Conservation (phyloP, 352 stramenopile species). For the Globisporangium nodosum region DNA sequence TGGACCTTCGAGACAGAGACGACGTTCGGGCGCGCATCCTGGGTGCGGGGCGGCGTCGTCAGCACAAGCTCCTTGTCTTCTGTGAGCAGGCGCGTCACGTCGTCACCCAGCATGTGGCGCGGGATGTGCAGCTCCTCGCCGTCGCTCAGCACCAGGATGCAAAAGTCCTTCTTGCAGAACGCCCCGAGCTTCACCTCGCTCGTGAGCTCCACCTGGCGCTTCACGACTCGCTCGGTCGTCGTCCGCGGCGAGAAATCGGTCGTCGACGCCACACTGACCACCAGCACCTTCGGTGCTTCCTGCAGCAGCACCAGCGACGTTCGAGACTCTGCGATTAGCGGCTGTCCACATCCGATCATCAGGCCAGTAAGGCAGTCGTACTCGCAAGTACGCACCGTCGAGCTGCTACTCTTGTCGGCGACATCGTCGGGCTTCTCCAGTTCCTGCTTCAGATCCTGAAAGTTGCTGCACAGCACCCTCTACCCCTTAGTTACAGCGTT, state of each 20-base stretch:
- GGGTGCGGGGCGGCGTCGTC: conserved; percentile 40
- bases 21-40: conserved; percentile 44
- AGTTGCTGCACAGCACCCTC: conserved; percentile 8
- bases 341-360: no score
- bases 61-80: conserved; percentile 50
- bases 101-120: conserved; percentile 36
- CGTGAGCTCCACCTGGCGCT: conserved; percentile 50
- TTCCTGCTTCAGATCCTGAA: conserved; percentile 13
- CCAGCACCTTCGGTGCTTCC: conserved; percentile 37
- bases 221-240: conserved; percentile 50
- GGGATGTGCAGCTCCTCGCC: conserved; percentile 69
- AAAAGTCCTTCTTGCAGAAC: conserved; percentile 54
- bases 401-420: not conserved
- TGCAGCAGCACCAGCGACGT: conserved; percentile 6
- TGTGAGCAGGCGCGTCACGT: conserved; percentile 30
- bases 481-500: not conserved
- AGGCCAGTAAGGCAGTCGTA: no score
- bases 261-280: conserved; percentile 49
- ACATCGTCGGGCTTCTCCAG: conserved; percentile 6
- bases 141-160: conserved; percentile 63
- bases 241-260: conserved; percentile 16
- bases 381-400: conserved; percentile 4
- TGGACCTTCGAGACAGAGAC: conserved; percentile 50
- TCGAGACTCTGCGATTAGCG: not conserved
- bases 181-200: conserved; percentile 45